phyloP scores from a whole-genome alignment of 768 basidiomycete species.

The Mycena rebaudengoi region DNA sequence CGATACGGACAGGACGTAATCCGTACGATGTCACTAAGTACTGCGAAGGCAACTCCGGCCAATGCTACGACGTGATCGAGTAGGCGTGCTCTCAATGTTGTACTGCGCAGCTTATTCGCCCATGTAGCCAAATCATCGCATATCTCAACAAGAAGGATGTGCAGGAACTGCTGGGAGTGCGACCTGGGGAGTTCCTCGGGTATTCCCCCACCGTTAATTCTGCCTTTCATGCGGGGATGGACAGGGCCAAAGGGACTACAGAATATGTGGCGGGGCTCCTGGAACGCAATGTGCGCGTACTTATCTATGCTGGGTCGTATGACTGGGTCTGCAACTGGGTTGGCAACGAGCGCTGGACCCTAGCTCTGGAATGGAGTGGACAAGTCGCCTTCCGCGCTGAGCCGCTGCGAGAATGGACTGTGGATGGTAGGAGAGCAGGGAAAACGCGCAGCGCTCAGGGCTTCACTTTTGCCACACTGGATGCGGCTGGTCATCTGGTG shows the following conservation, averaged over 20 bases:
- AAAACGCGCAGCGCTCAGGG: constrained; percentile 26
- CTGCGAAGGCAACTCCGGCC: no score
- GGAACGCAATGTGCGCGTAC: constrained; percentile 57
- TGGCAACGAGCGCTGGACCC: constrained; percentile 63
- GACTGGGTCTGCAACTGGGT: constrained; percentile 65
- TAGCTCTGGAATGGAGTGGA: constrained; percentile 63
- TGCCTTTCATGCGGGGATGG: constrained; percentile 53
- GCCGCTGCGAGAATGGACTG: constrained; percentile 56
- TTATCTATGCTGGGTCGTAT: constrained; percentile 61
- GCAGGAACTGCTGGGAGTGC: constrained; percentile 53
- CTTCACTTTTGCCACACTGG: constrained; percentile 31
- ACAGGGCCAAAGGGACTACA: constrained; percentile 39
- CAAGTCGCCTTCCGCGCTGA: constrained; percentile 50
- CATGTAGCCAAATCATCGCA: no score
- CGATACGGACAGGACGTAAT: no score
- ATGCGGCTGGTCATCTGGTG: constrained; percentile 43
- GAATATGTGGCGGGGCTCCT: constrained; percentile 60
- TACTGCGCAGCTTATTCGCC: no score
- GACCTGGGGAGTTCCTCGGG: constrained; percentile 48
- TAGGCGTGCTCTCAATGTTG: no score
- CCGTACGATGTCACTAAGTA: no score
- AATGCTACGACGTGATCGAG: no score
- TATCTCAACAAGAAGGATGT: constrained; percentile 61
- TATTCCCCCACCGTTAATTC: constrained; percentile 40
- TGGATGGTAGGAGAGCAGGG: constrained; percentile 51